Evolutionary conservation across 148 eudicot species (phyloP).

Genomic region (Diospyros kaki): DNA sequence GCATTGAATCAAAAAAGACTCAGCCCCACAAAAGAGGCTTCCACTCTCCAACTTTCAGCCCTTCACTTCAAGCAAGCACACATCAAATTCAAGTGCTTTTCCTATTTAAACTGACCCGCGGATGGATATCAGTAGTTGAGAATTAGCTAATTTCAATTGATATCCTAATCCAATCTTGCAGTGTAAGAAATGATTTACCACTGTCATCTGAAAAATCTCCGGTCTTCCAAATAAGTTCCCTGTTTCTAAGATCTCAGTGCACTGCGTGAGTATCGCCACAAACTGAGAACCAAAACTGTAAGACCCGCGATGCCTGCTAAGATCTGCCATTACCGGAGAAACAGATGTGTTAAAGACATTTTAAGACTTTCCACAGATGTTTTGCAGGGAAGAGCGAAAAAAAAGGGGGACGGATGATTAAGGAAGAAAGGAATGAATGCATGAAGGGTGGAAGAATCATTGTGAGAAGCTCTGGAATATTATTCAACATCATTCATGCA

Average conservation of each 20-base stretch:
- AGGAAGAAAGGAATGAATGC: no score
- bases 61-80: neutral
- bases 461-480: neutral
- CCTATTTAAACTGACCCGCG: no score
- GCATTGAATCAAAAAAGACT: neutral
- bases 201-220: neutral
- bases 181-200: neutral
- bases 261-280: conserved; percentile 62
- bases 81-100: neutral
- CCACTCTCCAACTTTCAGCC: neutral
- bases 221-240: neutral
- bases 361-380: neutral
- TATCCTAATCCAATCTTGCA: neutral
- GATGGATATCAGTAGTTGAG: no score
- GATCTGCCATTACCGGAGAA: conserved; percentile 37
- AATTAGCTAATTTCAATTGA: no score
- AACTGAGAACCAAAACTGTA: conserved; percentile 45
- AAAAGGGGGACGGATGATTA: no score
- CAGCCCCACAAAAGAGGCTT: neutral
- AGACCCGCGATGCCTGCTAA: conserved; percentile 60
- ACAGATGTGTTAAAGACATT: conserved; percentile 1
- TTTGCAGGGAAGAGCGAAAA: neutral
- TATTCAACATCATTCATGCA: neutral
- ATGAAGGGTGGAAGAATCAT: neutral
- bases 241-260: conserved; percentile 24